These are phyloP conservation scores for Mrakia hoshinonis DNA, from an alignment of 768 basidiomycete species.

Conservation along the genomic window DNA sequence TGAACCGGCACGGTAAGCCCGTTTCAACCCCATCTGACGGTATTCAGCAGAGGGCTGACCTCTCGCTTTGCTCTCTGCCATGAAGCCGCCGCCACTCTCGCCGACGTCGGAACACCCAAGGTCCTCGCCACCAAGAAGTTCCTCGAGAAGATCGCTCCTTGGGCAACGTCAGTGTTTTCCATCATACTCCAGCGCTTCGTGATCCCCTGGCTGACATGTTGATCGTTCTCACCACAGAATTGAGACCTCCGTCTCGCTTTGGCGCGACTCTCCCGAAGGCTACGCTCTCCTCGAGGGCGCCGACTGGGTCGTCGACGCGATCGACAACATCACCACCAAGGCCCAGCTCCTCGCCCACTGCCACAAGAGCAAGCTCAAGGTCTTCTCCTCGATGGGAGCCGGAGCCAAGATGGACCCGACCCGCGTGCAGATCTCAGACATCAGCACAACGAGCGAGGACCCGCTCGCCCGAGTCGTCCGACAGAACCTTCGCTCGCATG, in stretches of 20 bases:
- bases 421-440: conserved; percentile 83
- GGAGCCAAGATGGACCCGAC: conserved; percentile 92
- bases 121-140: conserved; percentile 65
- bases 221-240: conserved; percentile 42
- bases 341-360: conserved; percentile 85
- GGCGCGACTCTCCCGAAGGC: conserved; percentile 65
- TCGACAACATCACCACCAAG: conserved; percentile 95
- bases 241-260: conserved; percentile 72
- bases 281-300: conserved; percentile 64
- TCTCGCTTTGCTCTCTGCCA: not conserved
- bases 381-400: conserved; percentile 95
- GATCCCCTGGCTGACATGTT: not conserved
- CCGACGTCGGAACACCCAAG: conserved; percentile 89
- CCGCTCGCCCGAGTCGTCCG: conserved; percentile 88
- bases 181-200: not conserved
- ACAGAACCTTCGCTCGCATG: conserved; percentile 46
- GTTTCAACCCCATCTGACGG: too few species aligned
- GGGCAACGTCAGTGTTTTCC: conserved; percentile 53
- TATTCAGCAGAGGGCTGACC: too few species aligned
- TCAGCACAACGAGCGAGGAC: conserved; percentile 85
- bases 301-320: conserved; percentile 97
- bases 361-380: conserved; percentile 67
- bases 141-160: conserved; percentile 62
- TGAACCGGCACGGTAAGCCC: conserved; percentile 49
- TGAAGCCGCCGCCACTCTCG: conserved; percentile 66